Base-by-base conservation (phyloP, 129 eudicot genomes). In the Tagetes patula region DNA sequence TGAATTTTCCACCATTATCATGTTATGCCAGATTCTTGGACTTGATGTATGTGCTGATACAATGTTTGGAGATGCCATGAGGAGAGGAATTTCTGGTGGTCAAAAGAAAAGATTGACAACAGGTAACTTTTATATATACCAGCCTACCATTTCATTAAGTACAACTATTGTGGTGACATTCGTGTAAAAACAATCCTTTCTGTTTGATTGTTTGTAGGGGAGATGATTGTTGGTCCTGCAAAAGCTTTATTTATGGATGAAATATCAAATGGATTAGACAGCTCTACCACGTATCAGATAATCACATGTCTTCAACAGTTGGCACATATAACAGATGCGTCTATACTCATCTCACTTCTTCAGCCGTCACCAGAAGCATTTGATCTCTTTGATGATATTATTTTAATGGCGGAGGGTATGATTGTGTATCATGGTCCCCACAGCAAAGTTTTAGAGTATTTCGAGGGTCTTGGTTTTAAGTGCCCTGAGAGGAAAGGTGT, bases 351-450 rank as follows among this genome's bases (percentile, higher is more conserved):
- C 20, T 79, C 96, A 66, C 98, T 92, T 81, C 98, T 92, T 80
- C 98, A 92, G 83, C 96, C 98, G 32, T 84, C 96, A 63, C 96
- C 96, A 33, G 98, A 92, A 78, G 82, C 87, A 54, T 89, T 82
- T 81, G 84, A 92, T 75, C 94, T 92, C 54, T 92, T 92, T 75
- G 96, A 92, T 71, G 98, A 92, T 69, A 50, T 92, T 6, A 85
- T 92, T 43, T 77, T 92, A 66, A 87, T 89, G 98, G 92, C 84
- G 3, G 96, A 89, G 71, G 98, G 98, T 67, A 92, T 82, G 73
- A 87, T 89, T 58, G 83, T 87, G 52, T 89, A 87, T 73, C 96
- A 92, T 65, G 96, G 96, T 64, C 86, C 95, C 1, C 80, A 90
- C 65, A 60, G 12, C 75, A 70, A 76, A 8, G 77, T 75, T 77